Conservation (phyloP, 2,329 filamentous ascomycete species). For the Cladosporium sp. region DNA sequence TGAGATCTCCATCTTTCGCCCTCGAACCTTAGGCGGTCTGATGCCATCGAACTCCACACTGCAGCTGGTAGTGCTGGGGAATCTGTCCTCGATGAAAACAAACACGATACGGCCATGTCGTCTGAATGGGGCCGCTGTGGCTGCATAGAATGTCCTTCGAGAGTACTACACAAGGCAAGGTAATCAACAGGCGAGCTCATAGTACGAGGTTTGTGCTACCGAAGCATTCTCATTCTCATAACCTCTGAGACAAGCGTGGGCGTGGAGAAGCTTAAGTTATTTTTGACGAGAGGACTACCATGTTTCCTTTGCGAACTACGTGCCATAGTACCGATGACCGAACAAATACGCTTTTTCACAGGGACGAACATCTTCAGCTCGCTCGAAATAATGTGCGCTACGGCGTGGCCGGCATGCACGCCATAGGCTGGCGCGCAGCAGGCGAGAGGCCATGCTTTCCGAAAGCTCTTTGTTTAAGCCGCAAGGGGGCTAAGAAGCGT, state of each 20-base stretch:
- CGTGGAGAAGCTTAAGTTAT: conserved; percentile 12
- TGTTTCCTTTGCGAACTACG: background rate
- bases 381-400: background rate
- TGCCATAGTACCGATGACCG: background rate
- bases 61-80: background rate
- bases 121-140: background rate
- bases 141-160: background rate
- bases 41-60: background rate
- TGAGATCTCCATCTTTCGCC: conserved; percentile 1
- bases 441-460: background rate
- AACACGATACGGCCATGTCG: background rate
- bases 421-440: background rate
- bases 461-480: conserved; percentile 11
- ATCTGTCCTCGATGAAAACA: background rate
- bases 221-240: background rate
- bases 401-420: background rate
- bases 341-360: background rate
- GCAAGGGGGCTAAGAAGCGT: conserved; percentile 2
- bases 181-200: background rate
- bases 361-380: background rate
- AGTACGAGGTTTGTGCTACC: background rate
- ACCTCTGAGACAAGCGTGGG: background rate
- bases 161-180: background rate
- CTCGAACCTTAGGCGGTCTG: background rate
- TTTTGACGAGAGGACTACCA: background rate